A percentile compares a stretch with the other conserved stretches of the same genome.
Evolutionary conservation across 1,139 yeast genomes (phyloP).

Genomic region (Hansenula sp.): DNA sequence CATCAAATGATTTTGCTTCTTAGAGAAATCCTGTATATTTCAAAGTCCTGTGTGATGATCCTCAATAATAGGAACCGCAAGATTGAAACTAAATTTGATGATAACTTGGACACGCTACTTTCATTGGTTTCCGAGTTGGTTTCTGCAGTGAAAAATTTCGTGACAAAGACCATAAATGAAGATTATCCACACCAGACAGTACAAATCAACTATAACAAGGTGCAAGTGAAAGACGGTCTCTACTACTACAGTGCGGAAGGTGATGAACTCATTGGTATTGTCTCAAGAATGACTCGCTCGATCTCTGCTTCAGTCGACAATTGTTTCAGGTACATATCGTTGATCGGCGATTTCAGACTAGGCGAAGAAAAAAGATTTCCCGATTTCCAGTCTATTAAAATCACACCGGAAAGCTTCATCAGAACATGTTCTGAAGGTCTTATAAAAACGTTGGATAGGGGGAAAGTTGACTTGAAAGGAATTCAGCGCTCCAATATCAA

Average conservation of each 20-base stretch:
- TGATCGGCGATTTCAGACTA: slow-evolving; percentile 72
- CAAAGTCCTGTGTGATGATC: slow-evolving; percentile 38
- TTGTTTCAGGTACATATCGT: slow-evolving; percentile 44
- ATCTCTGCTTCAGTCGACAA: slow-evolving; percentile 47
- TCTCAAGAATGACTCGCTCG: slow-evolving; percentile 61
- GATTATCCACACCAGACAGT: slow-evolving; percentile 15
- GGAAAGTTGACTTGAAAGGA: slow-evolving; percentile 8
- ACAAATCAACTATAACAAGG: not conserved
- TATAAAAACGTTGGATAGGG: slow-evolving; percentile 37
- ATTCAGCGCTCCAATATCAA: slow-evolving; percentile 16
- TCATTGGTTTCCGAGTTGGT: slow-evolving; percentile 65
- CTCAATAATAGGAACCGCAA: slow-evolving; percentile 32
- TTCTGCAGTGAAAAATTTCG: slow-evolving; percentile 58
- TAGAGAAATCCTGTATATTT: slow-evolving; percentile 60
- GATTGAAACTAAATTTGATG: slow-evolving; percentile 31
- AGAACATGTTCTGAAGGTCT: slow-evolving; percentile 61
- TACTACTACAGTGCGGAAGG: slow-evolving; percentile 67
- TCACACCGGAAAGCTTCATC: slow-evolving; percentile 63
- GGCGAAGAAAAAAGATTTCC: slow-evolving; percentile 67
- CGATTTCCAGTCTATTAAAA: slow-evolving; percentile 55
- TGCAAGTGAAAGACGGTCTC: slow-evolving; percentile 18
- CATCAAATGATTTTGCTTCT: slow-evolving; percentile 65
- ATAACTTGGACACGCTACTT: slow-evolving; percentile 52
- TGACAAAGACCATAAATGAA: slow-evolving; percentile 43
- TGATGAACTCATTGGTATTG: slow-evolving; percentile 55